These are phyloP conservation scores for Glutinoglossum americanum DNA, from an alignment of 495 filamentous ascomycete species.

Conservation along the genomic window DNA sequence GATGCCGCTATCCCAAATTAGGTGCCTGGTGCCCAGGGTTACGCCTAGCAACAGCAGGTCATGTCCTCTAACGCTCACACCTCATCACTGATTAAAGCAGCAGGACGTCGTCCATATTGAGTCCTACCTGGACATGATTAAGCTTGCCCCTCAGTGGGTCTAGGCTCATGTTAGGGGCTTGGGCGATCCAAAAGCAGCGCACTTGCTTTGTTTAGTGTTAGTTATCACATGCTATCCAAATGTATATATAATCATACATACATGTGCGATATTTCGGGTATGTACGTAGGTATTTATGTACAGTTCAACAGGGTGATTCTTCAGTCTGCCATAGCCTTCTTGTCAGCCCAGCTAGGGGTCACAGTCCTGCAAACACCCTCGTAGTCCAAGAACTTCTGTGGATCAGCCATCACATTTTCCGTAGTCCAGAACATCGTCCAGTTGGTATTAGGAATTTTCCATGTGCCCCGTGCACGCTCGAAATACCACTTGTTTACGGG, in stretches of 20 bases:
- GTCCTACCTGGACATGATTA: too few species aligned
- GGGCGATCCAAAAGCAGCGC: too few species aligned
- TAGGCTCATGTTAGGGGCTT: too few species aligned
- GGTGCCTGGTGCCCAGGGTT: not conserved
- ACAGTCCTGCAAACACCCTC: slow-evolving; percentile 7
- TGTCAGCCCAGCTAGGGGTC: slow-evolving; percentile 8
- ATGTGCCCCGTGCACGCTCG: slow-evolving; percentile 7
- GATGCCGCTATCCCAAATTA: not conserved
- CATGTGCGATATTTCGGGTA: too few species aligned
- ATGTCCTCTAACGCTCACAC: not conserved
- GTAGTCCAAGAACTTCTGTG: slow-evolving; percentile 6
- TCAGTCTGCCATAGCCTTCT: slow-evolving; percentile 3
- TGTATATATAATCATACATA: not conserved
- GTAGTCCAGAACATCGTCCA: slow-evolving; percentile 11
- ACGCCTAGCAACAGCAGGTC: not conserved
- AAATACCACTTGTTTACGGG: slow-evolving; percentile 26
- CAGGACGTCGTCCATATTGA: too few species aligned
- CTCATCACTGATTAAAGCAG: too few species aligned
- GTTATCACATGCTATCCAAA: too few species aligned
- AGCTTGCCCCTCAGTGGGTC: too few species aligned
- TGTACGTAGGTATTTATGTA: not conserved
- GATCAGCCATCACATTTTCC: not conserved
- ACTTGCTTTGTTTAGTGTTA: too few species aligned
- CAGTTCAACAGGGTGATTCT: not conserved
- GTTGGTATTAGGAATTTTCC: slow-evolving; percentile 6